Evolutionary conservation across 768 basidiomycete genomes (phyloP).

Genomic region (Agrocybe chaxingu): DNA sequence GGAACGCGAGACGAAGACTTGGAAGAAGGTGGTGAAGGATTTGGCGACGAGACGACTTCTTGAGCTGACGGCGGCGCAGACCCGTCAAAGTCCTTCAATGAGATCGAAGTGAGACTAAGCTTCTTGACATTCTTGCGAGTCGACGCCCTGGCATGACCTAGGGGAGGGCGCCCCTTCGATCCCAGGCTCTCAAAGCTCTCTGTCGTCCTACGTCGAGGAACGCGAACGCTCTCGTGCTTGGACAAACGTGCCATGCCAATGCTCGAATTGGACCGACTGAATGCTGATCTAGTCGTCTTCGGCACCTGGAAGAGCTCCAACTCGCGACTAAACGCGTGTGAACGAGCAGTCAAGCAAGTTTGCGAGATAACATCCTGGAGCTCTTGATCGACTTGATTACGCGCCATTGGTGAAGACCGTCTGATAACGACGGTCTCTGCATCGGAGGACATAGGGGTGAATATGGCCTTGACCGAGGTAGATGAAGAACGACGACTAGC

Average conservation of each 20-base stretch:
- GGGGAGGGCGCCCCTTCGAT: constrained; percentile 20
- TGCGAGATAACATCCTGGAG: constrained; percentile 82
- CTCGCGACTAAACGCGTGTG: constrained; percentile 58
- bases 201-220: constrained; percentile 56
- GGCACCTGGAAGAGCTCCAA: constrained; percentile 48
- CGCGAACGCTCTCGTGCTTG: constrained; percentile 68
- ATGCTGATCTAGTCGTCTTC: constrained; percentile 37
- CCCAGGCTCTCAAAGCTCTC: constrained; percentile 31
- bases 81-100: constrained; percentile 21
- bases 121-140: constrained; percentile 28
- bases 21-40: constrained; percentile 38
- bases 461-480: constrained; percentile 60
- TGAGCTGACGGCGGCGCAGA: constrained; percentile 2
- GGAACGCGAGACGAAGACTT: constrained; percentile 22
- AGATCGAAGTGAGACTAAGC: constrained; percentile 31
- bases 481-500: constrained; percentile 61
- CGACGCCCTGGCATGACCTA: constrained; percentile 17
- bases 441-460: constrained; percentile 49
- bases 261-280: constrained; percentile 55
- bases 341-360: constrained; percentile 63
- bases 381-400: constrained; percentile 71
- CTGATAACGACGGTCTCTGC: constrained; percentile 61
- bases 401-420: constrained; percentile 62
- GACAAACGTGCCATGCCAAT: constrained; percentile 62
- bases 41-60: constrained; percentile 8